phyloP scores from a whole-genome alignment of 345 rosid genomes.

The Aegle marmelos region DNA sequence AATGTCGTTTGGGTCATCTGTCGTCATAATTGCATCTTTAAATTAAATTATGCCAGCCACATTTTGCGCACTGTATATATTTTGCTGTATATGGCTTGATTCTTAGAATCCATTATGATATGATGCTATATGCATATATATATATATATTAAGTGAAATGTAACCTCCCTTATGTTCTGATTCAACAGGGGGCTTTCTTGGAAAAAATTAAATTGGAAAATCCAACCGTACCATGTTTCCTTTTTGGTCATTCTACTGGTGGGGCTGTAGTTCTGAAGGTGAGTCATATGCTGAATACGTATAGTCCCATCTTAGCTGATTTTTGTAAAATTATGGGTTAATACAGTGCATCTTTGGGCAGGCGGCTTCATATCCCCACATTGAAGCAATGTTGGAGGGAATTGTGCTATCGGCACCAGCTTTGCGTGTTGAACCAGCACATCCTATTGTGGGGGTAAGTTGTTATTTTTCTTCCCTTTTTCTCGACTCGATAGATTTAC shows the following conservation, averaged over 20 bases:
- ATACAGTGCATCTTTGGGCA: slow-evolving; percentile 22
- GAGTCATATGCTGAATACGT: not conserved
- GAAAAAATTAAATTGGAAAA: slow-evolving; percentile 74
- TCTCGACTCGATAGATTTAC: not conserved
- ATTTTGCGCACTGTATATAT: not conserved
- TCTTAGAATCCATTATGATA: not conserved
- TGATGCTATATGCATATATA: not conserved
- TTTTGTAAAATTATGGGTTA: not conserved
- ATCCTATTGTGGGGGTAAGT: slow-evolving; percentile 91
- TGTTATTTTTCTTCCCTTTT: not conserved
- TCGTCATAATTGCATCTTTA: slow-evolving; percentile 4
- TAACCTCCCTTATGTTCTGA: not conserved
- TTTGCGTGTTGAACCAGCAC: slow-evolving; percentile 90
- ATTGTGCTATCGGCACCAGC: slow-evolving; percentile 90
- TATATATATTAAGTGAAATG: not conserved
- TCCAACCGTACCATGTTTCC: slow-evolving; percentile 90
- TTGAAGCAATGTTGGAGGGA: slow-evolving; percentile 73
- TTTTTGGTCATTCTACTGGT: slow-evolving; percentile 96
- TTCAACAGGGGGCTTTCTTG: slow-evolving; percentile 71
- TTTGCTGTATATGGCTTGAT: not conserved
- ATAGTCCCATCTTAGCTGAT: not conserved
- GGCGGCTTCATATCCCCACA: slow-evolving; percentile 64
- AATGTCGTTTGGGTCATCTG: not conserved
- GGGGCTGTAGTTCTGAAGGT: slow-evolving; percentile 99
- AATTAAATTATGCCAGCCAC: not conserved